Evolutionary conservation across 202 grass and related monocot species (phyloP), one percentile per base, ranked within the genome.

Genomic region (Bolboschoenoplectus hybrid): DNA sequence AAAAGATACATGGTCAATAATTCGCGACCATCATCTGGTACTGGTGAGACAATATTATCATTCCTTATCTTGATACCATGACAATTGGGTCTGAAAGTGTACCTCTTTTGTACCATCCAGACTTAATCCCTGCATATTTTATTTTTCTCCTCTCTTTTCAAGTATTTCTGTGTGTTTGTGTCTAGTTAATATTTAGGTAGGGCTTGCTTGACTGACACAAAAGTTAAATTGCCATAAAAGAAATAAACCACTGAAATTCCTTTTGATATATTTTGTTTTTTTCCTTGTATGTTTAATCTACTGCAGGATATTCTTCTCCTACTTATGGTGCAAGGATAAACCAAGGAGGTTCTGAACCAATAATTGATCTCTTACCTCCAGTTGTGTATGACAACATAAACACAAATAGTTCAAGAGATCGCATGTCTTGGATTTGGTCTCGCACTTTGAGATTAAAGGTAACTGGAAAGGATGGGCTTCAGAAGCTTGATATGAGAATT

Each of bases 401-500:
- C 89, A 87, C 90, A 50, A 67, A 87, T 76, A 85, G 88, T 85
- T 73, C 81, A 62, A 89, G 85, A 83, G 90, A 82, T 38, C 82
- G 82, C 60, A 89, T 87, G 79, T 76, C 90, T 62, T 89, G 93
- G 80, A 96, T 98, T 66, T 98, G 93, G 96, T 92, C 96, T 70
- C 93, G 91, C 38, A 92, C 87, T 34, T 83, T 98, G 10, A 86
- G 88, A 75, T 63, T 98, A 50, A 94, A 90, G 89, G 92, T 98
- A 86, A 98, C 96, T 53, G 96, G 96, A 85, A 90, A 88, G 61
- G 87, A 96, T 40, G 93, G 96, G 39, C 62, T 91, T 35, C 85
- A 81, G 87, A 98, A 98, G 83, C 90, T 98, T 68, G 93, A 98
- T 91, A 90, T 92, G 55, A 95, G 90, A 58, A 92, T 98, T 88